Evolutionary conservation across 805 yeast genomes (phyloP), one percentile per base, ranked within the genome.

Genomic region (Candida sphagnicola): DNA sequence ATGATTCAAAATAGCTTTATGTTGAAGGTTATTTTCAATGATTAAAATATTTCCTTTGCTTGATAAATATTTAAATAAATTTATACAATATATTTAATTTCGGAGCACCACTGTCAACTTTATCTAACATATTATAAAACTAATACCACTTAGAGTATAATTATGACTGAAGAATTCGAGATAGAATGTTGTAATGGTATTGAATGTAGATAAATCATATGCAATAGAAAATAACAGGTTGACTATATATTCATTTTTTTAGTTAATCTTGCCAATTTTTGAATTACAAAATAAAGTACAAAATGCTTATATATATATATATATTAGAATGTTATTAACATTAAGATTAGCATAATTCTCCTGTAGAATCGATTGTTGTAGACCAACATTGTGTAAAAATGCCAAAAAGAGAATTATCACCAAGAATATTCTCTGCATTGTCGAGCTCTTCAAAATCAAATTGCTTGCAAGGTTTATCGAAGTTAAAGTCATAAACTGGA

Each of bases 401-500:
- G n/a, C 28, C 23, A 12, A 8, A 13, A 14, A 23, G 28, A 21
- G 23, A 33, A 33, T 33, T 33, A 8, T 19, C 24, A 11, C 14
- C 4, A 13, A 33, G 18, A 23, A 33, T 21, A n/a, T 33, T 23
- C 8, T 23, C 28, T 4, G 13, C 12, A 19, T 17, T 19, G 8
- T 33, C 35, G 5, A 23, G 16, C 18, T 33, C 35, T 4, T 33
- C 28, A n/a, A 18, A 13, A 8, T 23, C 24, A 21, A 24, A 24
- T 14, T 33, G 28, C 17, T 38, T 15, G 26, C 18, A 28, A 18
- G 31, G 25, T 32, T 48, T 49, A 15, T 45, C 47, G 29, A 46
- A 53, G 33, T 49, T 46, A 32, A 42, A 48, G 13, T 50, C 51
- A 21, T 39, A 36, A 8, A 52, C 41, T 17, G 59, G 54, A 4